phyloP scores from a whole-genome alignment of 2,329 filamentous ascomycete genomes.

The Venturia effusa region DNA sequence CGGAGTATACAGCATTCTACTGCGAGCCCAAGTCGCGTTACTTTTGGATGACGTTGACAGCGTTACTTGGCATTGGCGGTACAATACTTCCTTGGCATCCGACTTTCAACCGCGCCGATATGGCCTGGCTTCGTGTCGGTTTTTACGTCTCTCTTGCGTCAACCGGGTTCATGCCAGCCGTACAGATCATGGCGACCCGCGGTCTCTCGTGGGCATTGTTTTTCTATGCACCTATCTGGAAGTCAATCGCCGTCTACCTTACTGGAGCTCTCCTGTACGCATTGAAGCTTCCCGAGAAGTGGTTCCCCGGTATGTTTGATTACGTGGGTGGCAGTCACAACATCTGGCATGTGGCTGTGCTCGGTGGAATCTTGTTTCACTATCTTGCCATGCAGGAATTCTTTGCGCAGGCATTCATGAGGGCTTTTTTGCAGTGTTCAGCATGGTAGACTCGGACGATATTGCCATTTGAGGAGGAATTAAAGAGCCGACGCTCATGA shows the following conservation, averaged over 20 bases:
- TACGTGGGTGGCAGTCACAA: constrained; percentile 95
- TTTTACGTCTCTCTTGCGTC: constrained; percentile 83
- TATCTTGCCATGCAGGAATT: constrained; percentile 94
- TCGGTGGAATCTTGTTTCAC: constrained; percentile 95
- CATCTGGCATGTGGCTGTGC: constrained; percentile 89
- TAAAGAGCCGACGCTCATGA: not conserved
- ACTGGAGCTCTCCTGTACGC: constrained; percentile 79
- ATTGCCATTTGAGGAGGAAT: not conserved
- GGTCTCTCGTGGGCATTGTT: constrained; percentile 71
- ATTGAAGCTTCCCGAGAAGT: constrained; percentile 84
- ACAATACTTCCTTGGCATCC: constrained; percentile 95
- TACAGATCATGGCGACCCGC: constrained; percentile 70
- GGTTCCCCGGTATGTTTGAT: constrained; percentile 87
- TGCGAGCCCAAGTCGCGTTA: constrained; percentile 83
- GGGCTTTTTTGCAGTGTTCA: constrained; percentile 11
- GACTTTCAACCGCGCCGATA: constrained; percentile 81
- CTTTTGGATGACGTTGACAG: constrained; percentile 75
- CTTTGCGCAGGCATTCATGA: constrained; percentile 49
- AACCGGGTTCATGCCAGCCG: constrained; percentile 80
- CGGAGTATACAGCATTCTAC: constrained; percentile 97
- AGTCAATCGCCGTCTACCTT: constrained; percentile 80
- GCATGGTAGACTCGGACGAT: constrained; percentile 1
- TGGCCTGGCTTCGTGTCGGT: constrained; percentile 83
- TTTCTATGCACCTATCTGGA: constrained; percentile 80
- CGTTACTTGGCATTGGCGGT: constrained; percentile 70